phyloP scores from a whole-genome alignment of 805 yeast species.

The Saturnispora mendoncae region DNA sequence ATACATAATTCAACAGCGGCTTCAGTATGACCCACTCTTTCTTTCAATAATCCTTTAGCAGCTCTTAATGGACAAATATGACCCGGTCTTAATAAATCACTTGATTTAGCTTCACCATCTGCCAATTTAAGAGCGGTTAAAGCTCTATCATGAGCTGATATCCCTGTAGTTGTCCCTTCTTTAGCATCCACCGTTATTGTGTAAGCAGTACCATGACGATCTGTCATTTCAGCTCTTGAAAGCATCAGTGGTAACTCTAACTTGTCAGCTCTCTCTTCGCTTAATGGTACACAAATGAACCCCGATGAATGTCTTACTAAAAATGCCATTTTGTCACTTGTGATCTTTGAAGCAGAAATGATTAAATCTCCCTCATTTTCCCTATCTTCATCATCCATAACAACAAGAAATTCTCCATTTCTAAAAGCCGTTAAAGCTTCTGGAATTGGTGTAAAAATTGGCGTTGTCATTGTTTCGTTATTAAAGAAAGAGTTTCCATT shows the following conservation, averaged over 20 bases:
- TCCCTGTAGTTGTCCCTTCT: slow-evolving; percentile 94
- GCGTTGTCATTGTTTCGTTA: slow-evolving; percentile 2
- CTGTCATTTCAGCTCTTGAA: slow-evolving; percentile 39
- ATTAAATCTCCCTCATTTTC: slow-evolving; percentile 98
- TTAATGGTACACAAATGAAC: slow-evolving; percentile 85
- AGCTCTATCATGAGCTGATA: slow-evolving; percentile 89
- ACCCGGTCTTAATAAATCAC: slow-evolving; percentile 83
- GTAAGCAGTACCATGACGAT: slow-evolving; percentile 94
- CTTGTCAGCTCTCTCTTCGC: slow-evolving; percentile 67
- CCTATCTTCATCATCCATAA: slow-evolving; percentile 94
- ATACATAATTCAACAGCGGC: slow-evolving; percentile 86
- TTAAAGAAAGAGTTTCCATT: too few species aligned
- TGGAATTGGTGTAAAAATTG: slow-evolving; percentile 43
- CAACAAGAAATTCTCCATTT: slow-evolving; percentile 77
- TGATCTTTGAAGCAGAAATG: slow-evolving; percentile 76
- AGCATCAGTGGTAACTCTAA: slow-evolving; percentile 77
- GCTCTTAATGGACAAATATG: slow-evolving; percentile 92
- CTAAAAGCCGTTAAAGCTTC: slow-evolving; percentile 67
- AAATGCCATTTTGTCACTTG: slow-evolving; percentile 88
- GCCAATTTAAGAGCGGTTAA: slow-evolving; percentile 71
- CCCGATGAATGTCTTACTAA: slow-evolving; percentile 83
- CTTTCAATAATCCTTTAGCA: slow-evolving; percentile 68
- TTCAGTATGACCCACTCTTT: slow-evolving; percentile 93
- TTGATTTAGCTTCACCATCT: slow-evolving; percentile 42
- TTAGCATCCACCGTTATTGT: slow-evolving; percentile 83